A percentile compares a stretch with the other conserved stretches of the same genome.
Evolutionary conservation across 441 rosid genomes (phyloP).

Genomic region (Pelargonium fulgidum): DNA sequence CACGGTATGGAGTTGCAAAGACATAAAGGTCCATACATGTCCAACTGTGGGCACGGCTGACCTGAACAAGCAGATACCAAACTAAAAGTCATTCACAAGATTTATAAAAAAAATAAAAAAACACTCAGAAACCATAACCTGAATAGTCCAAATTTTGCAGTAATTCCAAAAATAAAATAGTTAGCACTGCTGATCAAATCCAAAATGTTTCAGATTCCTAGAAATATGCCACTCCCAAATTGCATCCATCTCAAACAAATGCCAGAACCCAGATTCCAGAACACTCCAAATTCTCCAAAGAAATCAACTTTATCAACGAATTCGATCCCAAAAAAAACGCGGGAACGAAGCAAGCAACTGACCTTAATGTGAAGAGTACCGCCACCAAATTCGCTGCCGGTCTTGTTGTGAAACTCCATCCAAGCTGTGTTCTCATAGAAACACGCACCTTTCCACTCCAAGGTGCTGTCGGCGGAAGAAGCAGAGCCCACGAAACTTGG

Average conservation of each 20-base stretch:
- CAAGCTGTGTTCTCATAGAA: constrained; percentile 68
- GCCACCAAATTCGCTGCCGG: constrained; percentile 71
- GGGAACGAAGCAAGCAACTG: background rate
- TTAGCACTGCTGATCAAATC: background rate
- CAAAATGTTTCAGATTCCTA: background rate
- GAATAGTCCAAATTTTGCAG: background rate
- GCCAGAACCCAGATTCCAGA: background rate
- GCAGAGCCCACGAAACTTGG: constrained; percentile 80
- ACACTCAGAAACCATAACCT: background rate
- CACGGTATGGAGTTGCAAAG: constrained; percentile 89
- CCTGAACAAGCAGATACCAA: constrained; percentile 35
- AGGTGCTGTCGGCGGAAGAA: constrained; percentile 36
- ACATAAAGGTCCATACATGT: constrained; percentile 94
- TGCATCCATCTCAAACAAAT: no score
- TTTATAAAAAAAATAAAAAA: background rate
- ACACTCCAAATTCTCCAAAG: background rate
- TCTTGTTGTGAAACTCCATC: constrained; percentile 82
- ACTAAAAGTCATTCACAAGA: background rate
- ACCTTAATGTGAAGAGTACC: constrained; percentile 95
- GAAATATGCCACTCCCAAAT: background rate
- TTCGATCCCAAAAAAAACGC: background rate
- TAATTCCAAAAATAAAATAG: background rate
- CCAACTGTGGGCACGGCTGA: constrained; percentile 82
- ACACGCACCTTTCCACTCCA: constrained; percentile 86
- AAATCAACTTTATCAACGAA: background rate